phyloP scores from a whole-genome alignment of 345 rosid species.

The Gossypium herbaceum region DNA sequence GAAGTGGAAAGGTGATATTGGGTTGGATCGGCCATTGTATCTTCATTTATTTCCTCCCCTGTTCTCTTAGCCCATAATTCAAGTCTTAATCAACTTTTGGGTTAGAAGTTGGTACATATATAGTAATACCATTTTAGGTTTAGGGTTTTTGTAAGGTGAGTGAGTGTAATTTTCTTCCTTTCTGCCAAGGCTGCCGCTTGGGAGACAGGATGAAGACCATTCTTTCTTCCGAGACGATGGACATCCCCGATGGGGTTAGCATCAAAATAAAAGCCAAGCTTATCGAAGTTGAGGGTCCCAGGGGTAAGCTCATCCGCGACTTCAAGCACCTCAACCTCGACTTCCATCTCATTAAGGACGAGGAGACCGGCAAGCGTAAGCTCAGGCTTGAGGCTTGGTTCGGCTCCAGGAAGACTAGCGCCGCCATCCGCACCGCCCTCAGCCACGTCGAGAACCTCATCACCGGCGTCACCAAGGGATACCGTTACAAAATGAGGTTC shows the following conservation, averaged over 20 bases:
- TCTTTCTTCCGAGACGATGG: conserved; percentile 58
- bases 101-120: background rate
- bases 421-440: conserved; percentile 58
- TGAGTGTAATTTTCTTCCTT: background rate
- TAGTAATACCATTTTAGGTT: background rate
- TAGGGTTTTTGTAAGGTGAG: conserved; percentile 1
- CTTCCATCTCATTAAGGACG: conserved; percentile 50
- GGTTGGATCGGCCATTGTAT: too few species aligned
- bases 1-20: too few species aligned
- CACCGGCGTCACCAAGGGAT: conserved; percentile 64
- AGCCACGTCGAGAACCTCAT: conserved; percentile 71
- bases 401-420: conserved; percentile 51
- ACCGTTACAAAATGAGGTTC: conserved; percentile 77
- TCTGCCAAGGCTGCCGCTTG: background rate
- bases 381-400: conserved; percentile 65
- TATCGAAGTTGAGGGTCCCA: conserved; percentile 53
- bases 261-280: conserved; percentile 51
- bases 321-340: conserved; percentile 66
- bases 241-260: conserved; percentile 50
- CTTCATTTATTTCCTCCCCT: too few species aligned
- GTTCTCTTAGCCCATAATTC: background rate
- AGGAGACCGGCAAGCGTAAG: conserved; percentile 41
- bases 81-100: background rate
- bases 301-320: conserved; percentile 55
- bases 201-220: conserved; percentile 39